Percentiles rank a stretch among this genome's conserved stretches.
These are phyloP conservation scores for Chaetomium fimeti DNA, from an alignment of 495 filamentous ascomycete species.

Conservation along the genomic window DNA sequence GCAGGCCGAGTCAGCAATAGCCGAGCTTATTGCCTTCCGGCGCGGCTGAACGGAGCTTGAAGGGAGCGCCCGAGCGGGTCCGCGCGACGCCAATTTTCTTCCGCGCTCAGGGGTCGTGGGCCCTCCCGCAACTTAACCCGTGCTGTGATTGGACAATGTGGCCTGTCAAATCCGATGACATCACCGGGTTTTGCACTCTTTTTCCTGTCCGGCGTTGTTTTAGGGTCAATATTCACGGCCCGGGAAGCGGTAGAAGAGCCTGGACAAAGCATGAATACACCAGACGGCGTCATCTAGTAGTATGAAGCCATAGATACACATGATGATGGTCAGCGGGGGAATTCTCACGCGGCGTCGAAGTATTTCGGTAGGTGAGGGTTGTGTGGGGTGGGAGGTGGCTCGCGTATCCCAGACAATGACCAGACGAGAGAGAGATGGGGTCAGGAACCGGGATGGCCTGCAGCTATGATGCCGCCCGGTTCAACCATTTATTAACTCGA, in stretches of 20 bases:
- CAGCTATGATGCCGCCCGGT: conserved; percentile 9
- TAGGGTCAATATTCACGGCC: background rate
- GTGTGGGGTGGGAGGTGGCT: conserved; percentile 3
- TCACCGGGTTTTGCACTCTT: conserved; percentile 14
- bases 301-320: too few relatives aligned
- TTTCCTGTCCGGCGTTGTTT: background rate
- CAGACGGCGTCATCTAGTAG: background rate
- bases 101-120: background rate
- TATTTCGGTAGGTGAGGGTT: background rate
- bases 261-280: background rate
- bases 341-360: background rate
- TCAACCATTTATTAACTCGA: conserved; percentile 19
- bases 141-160: conserved; percentile 16
- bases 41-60: conserved; percentile 20
- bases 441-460: conserved; percentile 20
- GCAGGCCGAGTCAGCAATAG: conserved; percentile 20
- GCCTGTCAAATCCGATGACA: conserved; percentile 18
- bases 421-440: conserved; percentile 8
- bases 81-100: background rate
- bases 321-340: background rate
- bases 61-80: background rate
- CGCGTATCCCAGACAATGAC: conserved; percentile 1
- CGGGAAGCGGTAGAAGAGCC: background rate
- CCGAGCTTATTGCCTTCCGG: conserved; percentile 10
- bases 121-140: background rate